Base-by-base conservation (phyloP, 345 rosid species). In the Citropsis articulata region DNA sequence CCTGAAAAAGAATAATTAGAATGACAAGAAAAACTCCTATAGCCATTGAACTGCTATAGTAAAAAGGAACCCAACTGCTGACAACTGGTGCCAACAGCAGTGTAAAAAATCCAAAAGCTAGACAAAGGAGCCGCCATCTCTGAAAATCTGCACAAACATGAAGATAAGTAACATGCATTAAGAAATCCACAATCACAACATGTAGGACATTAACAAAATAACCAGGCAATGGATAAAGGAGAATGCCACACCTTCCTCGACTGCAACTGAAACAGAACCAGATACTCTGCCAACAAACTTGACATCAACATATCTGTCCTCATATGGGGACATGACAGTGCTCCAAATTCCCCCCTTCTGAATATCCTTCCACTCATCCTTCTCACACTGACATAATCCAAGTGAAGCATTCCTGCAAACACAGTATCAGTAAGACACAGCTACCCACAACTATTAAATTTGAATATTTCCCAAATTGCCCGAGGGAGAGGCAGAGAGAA, bases 1-100 rank as follows among this genome's bases (percentile, higher is more conserved):
- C 97, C 97, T 96, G 97, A 79, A 91, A 96, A 66, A 94, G 91
- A 75, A 92, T 81, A 55, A 96, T 87, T 69, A 94, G 76, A 68
- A 96, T 70, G 77, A 94, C 92, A 57, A 96, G 98, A 78, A 96
- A 85, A 85, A 96, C 78, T 16, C 99, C 98, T 69, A 96, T 86
- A 12, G 92, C 97, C 98, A 96, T 96, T 48, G 94, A 96, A 75
- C 93, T 89, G 81, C 94, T 90, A 81, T 96, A 94, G 77, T 96
- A 94, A 80, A 96, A 96, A 4, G 97, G 98, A 86, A 91, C 93
- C 99, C 99, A 96, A 69, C 84, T 80, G 82, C 98, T 92, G 81
- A 91, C 91, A 73, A 91, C 69, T 24, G 99, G 95, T 31, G 98
- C 97, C 75, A 91, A 75, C 78, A 96, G 69, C 48, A 92, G 80